Base-by-base conservation (phyloP, 1,139 yeast genomes). In the Kodamaea sp. region DNA sequence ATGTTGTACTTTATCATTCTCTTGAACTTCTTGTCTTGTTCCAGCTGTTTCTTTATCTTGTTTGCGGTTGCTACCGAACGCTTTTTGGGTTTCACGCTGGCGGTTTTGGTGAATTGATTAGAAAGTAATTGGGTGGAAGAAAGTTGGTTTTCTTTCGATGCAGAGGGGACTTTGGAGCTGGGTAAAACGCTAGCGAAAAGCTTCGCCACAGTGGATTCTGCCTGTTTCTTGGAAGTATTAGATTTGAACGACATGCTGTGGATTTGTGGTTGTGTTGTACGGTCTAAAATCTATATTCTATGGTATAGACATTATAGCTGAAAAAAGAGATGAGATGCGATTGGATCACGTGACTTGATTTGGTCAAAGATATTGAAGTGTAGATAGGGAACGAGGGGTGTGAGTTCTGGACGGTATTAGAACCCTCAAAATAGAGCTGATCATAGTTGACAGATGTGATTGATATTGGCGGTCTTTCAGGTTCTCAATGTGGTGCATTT, bases 1-100 rank as follows among this genome's bases (percentile, higher is more conserved):
- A 78, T 61, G 33, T 72, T 66, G 40, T 79, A 63, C 44, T 75
- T 76, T 12, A 83, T 81, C 35, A 67, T 51, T 44, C 70, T 73
- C 31, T 65, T 64, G 32, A 80, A 63, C 41, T 66, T 62, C 25
- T 62, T 60, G 12, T 72, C 65, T 14, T 56, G 51, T n/a, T 56
- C 61, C 21, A 56, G 52, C 23, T 59, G 56, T 38, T 63, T 61
- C 43, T 60, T 68, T 23, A 71, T 61, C 32, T 59, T 59, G 28
- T 67, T 67, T 21, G 43, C 41, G 24, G 44, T 44, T 33, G 54
- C 55, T 43, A 64, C 66, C 24, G 48, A 42, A 28, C 61, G 57
- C 46, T 68, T 74, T 46, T 71, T 71, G 5, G 78, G 52, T 26
- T 53, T 37, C 18, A 55, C 40, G 21, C 40, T 18, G 11, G 30